Conservation (phyloP, 2,329 filamentous ascomycete genomes). For the Neofusicoccum parvum region DNA sequence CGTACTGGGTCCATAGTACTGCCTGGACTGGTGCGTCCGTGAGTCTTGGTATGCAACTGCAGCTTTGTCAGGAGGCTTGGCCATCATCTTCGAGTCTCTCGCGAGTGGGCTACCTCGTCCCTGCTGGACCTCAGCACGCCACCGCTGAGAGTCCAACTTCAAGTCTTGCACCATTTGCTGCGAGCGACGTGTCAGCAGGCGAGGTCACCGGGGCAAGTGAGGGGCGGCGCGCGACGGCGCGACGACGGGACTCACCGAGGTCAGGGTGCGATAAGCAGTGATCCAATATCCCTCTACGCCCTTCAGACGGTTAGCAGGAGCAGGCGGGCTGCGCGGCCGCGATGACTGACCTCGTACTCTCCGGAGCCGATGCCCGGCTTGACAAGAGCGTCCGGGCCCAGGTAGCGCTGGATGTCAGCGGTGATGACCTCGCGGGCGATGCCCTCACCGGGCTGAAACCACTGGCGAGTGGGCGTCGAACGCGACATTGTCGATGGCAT, state of each 20-base stretch:
- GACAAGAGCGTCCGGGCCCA: conserved; percentile 54
- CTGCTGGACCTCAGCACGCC: conserved; percentile 39
- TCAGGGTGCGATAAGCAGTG: conserved; percentile 54
- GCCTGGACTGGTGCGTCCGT: conserved; percentile 45
- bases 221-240: background rate
- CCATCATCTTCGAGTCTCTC: conserved; percentile 44
- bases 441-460: conserved; percentile 53
- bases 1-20: conserved; percentile 41
- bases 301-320: conserved; percentile 26
- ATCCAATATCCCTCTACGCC: conserved; percentile 54
- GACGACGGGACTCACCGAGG: conserved; percentile 42
- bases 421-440: conserved; percentile 56
- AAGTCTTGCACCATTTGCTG: conserved; percentile 55
- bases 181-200: conserved; percentile 5
- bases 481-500: conserved; percentile 28
- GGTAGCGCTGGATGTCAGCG: conserved; percentile 55
- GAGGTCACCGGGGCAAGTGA: background rate
- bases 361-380: conserved; percentile 49
- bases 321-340: conserved; percentile 23
- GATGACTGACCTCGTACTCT: conserved; percentile 43
- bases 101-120: conserved; percentile 51
- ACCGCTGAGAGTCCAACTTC: conserved; percentile 50
- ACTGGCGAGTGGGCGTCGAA: conserved; percentile 43
- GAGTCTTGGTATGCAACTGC: conserved; percentile 48
- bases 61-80: conserved; percentile 48